Percentiles rank a stretch among this genome's conserved stretches.
Conservation (phyloP, 768 basidiomycete genomes). For the Auricularia cornea region DNA sequence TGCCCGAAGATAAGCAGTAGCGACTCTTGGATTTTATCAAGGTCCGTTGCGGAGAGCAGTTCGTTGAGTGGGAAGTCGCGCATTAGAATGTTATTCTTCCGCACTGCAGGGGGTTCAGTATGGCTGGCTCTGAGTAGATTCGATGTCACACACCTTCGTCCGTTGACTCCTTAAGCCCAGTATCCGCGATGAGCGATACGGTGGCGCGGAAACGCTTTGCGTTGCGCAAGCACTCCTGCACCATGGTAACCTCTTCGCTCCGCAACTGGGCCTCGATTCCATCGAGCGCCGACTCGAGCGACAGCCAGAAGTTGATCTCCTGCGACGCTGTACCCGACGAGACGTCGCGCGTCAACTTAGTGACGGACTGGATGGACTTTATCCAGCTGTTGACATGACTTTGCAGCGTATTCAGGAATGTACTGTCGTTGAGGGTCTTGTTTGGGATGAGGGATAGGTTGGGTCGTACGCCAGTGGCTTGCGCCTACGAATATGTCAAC, state of each 20-base stretch:
- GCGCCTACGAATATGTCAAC: constrained; percentile 31
- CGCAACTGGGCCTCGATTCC: constrained; percentile 86
- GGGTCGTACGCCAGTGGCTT: constrained; percentile 48
- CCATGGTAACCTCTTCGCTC: constrained; percentile 87
- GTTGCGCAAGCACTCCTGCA: constrained; percentile 88
- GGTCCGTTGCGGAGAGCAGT: constrained; percentile 89
- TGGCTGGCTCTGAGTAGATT: constrained; percentile 18
- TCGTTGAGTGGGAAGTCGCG: constrained; percentile 98
- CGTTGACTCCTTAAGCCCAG: constrained; percentile 88
- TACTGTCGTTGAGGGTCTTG: constrained; percentile 72
- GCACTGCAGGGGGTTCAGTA: constrained; percentile 36
- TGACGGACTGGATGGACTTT: constrained; percentile 93
- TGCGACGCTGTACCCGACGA: constrained; percentile 93
- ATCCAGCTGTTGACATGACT: constrained; percentile 96
- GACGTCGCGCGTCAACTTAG: constrained; percentile 91
- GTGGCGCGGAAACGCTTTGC: constrained; percentile 97
- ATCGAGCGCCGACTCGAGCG: constrained; percentile 87
- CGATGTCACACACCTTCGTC: constrained; percentile 57
- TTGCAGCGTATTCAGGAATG: constrained; percentile 90
- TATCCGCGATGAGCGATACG: constrained; percentile 96
- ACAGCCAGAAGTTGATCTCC: constrained; percentile 99
- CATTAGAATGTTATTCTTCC: constrained; percentile 98
- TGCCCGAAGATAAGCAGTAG: constrained; percentile 83
- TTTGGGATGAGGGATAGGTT: constrained; percentile 68
- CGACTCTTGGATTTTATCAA: constrained; percentile 90